Conservation (phyloP, 768 basidiomycete species). For the Amanita inopinata region DNA sequence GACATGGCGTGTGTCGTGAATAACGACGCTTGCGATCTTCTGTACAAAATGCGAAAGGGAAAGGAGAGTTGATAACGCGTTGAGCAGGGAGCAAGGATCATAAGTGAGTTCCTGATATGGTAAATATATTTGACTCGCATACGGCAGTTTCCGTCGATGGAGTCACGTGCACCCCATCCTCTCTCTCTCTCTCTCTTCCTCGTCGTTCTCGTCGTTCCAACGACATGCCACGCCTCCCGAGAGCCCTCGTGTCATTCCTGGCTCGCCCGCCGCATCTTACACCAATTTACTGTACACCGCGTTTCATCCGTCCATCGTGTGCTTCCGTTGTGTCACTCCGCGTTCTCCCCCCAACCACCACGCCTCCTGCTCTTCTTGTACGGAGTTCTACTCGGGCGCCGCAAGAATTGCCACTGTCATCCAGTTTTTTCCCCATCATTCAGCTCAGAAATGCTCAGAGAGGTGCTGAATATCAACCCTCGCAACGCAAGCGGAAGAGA, state of each 20-base stretch:
- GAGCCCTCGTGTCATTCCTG: constrained; percentile 26
- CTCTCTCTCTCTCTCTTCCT: too few species aligned
- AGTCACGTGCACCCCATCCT: too few species aligned
- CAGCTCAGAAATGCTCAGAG: constrained; percentile 58
- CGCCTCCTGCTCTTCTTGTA: constrained; percentile 16
- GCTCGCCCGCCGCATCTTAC: constrained; percentile 23
- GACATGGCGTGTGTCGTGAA: constrained; percentile 25
- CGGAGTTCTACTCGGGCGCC: too few species aligned
- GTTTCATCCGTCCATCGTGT: constrained; percentile 6
- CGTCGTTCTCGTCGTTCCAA: background rate
- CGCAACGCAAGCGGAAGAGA: constrained; percentile 85
- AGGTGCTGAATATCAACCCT: constrained; percentile 95
- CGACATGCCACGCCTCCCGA: constrained; percentile 36
- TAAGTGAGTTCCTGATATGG: background rate
- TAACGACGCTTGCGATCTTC: constrained; percentile 13
- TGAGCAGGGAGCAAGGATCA: background rate
- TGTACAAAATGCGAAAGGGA: too few species aligned
- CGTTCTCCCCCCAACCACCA: constrained; percentile 15
- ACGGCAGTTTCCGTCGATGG: too few species aligned
- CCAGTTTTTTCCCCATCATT: constrained; percentile 16
- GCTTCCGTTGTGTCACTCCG: constrained; percentile 12
- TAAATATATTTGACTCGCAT: too few species aligned
- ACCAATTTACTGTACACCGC: constrained; percentile 12
- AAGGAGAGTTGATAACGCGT: background rate
- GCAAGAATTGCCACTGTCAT: constrained; percentile 16